These are phyloP conservation scores for Pythium brassicae DNA, from an alignment of 352 stramenopile species.

Conservation along the genomic window DNA sequence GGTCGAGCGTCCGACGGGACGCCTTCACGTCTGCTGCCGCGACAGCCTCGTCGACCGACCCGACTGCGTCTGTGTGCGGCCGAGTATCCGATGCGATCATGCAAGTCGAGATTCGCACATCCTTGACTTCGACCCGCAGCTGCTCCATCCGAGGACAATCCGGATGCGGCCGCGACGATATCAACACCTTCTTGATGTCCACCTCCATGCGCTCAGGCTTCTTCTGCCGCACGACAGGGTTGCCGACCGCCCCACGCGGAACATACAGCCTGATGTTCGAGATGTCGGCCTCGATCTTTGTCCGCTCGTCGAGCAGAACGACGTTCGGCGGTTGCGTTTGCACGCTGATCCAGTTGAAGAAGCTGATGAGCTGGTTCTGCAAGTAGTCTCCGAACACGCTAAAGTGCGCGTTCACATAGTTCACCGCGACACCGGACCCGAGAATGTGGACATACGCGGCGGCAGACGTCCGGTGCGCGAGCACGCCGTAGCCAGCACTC, in stretches of 20 bases:
- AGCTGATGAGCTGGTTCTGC: slow-evolving; percentile 53
- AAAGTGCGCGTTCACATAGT: slow-evolving; percentile 54
- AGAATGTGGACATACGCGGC: slow-evolving; percentile 39
- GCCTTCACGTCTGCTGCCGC: slow-evolving; percentile 9
- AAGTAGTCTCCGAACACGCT: slow-evolving; percentile 42
- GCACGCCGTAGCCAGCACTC: slow-evolving; percentile 33
- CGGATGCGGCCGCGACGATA: slow-evolving; percentile 40
- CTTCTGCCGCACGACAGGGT: slow-evolving; percentile 25
- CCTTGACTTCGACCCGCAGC: slow-evolving; percentile 31
- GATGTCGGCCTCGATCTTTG: slow-evolving; percentile 53
- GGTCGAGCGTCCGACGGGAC: slow-evolving; percentile 7
- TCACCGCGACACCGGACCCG: slow-evolving; percentile 40
- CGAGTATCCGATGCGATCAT: slow-evolving; percentile 18
- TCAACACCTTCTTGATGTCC: slow-evolving; percentile 30
- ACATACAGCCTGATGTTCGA: slow-evolving; percentile 33
- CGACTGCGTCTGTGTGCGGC: slow-evolving; percentile 26
- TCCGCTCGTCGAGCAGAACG: slow-evolving; percentile 28
- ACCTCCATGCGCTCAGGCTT: slow-evolving; percentile 57
- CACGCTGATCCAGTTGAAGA: slow-evolving; percentile 60
- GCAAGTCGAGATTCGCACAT: slow-evolving; percentile 40
- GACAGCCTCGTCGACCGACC: slow-evolving; percentile 33
- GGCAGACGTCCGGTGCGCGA: slow-evolving; percentile 40
- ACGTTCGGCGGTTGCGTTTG: slow-evolving; percentile 34
- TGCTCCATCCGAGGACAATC: slow-evolving; percentile 44
- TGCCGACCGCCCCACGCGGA: slow-evolving; percentile 44